Evolutionary conservation across 306 rosid species (phyloP).

Genomic region (Datisca glomerata): DNA sequence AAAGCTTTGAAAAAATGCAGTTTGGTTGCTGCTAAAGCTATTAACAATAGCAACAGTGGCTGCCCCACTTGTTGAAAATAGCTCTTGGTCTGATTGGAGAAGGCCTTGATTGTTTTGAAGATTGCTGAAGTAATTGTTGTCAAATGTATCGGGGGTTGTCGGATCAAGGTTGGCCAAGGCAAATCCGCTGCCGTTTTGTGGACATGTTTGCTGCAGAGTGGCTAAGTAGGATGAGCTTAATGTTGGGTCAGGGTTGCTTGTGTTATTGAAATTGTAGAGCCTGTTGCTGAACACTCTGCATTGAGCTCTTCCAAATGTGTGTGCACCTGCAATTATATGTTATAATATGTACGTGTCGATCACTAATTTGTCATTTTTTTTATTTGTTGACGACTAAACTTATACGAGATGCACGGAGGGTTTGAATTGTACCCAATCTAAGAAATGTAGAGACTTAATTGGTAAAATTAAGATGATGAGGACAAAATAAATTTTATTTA

Average conservation of each 20-base stretch:
- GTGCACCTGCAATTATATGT: constrained; percentile 71
- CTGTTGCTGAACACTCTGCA: constrained; percentile 35
- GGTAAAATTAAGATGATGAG: too few relatives aligned
- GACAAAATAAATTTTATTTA: too few relatives aligned
- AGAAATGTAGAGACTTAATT: too few relatives aligned
- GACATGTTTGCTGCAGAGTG: constrained; percentile 31
- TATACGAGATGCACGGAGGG: too few relatives aligned
- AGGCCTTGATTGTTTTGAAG: constrained; percentile 7
- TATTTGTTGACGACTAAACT: too few relatives aligned
- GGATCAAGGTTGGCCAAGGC: background rate
- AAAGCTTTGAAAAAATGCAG: constrained; percentile 16
- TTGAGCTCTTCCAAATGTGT: constrained; percentile 60
- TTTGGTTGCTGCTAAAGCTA: background rate
- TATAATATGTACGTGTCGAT: too few relatives aligned
- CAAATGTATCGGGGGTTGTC: constrained; percentile 22
- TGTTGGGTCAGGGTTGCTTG: constrained; percentile 42
- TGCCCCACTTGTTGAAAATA: constrained; percentile 10
- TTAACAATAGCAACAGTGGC: background rate
- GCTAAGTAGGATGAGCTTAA: constrained; percentile 37
- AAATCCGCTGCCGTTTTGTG: background rate
- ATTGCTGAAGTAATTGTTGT: constrained; percentile 44
- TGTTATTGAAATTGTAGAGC: constrained; percentile 34
- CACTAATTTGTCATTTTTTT: too few relatives aligned
- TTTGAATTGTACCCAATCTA: too few relatives aligned
- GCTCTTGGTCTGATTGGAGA: constrained; percentile 4